Conservation (phyloP, 768 basidiomycete genomes). For the Dioszegia crocea region DNA sequence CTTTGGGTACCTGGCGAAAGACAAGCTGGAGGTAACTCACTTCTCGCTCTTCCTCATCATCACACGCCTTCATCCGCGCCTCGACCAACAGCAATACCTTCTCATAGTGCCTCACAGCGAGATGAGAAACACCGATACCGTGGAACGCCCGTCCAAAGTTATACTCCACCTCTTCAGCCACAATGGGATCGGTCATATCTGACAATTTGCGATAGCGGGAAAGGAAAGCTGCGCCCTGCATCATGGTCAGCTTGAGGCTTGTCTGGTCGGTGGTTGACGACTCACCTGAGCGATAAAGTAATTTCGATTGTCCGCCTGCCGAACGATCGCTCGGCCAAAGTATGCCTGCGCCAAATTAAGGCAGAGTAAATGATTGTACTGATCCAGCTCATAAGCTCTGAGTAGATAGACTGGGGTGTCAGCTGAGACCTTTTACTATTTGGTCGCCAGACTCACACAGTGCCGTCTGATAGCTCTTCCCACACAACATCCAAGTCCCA, state of each 20-base stretch:
- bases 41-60: conserved; percentile 32
- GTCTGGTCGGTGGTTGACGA: neutral
- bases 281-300: conserved; percentile 73
- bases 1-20: neutral
- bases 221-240: conserved; percentile 78
- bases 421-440: neutral
- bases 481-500: conserved; percentile 75
- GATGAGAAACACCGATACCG: conserved; percentile 76
- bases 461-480: conserved; percentile 83
- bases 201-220: conserved; percentile 68
- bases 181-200: conserved; percentile 33
- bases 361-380: conserved; percentile 78
- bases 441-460: conserved; percentile 61
- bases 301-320: conserved; percentile 90
- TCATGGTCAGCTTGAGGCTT: neutral
- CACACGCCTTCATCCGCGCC: conserved; percentile 43
- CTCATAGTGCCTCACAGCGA: conserved; percentile 82
- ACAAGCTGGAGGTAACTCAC: conserved; percentile 37
- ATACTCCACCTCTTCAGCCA: conserved; percentile 69
- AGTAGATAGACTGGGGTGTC: conserved; percentile 69
- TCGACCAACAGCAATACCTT: conserved; percentile 65
- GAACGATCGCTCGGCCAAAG: conserved; percentile 82
- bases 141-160: conserved; percentile 92
- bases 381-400: conserved; percentile 79
- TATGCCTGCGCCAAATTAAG: conserved; percentile 78